phyloP scores from a whole-genome alignment of 2,329 filamentous ascomycete genomes.

The Aspergillus intermedius region DNA sequence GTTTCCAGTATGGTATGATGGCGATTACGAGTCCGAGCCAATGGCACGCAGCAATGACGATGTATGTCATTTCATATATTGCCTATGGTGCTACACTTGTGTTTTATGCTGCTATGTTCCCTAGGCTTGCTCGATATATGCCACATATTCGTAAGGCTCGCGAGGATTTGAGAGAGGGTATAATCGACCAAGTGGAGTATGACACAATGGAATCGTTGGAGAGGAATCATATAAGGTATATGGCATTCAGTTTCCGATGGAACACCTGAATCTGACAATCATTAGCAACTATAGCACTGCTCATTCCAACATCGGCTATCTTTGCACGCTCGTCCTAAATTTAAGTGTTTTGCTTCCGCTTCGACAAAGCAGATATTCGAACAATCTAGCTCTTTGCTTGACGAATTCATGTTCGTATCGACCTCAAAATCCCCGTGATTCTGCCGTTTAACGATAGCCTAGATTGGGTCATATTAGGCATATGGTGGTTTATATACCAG shows the following conservation, averaged over 20 bases:
- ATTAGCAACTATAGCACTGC: conserved; percentile 36
- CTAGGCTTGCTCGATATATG: conserved; percentile 34
- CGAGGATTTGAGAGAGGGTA: conserved; percentile 34
- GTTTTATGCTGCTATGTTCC: conserved; percentile 38
- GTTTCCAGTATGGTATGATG: conserved; percentile 37
- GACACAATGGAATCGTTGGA: conserved; percentile 39
- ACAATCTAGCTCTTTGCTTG: conserved; percentile 36
- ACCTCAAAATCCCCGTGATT: too few relatives aligned
- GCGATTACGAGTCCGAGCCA: conserved; percentile 30
- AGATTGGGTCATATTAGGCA: conserved; percentile 38
- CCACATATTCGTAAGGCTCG: conserved; percentile 37
- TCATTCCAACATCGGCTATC: conserved; percentile 39
- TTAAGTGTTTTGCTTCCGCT: conserved; percentile 36
- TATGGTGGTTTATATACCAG: conserved; percentile 41
- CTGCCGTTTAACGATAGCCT: conserved; percentile 3
- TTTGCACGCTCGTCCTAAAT: conserved; percentile 34
- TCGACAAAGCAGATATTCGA: conserved; percentile 29
- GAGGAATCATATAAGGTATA: conserved; percentile 35
- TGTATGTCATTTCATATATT: conserved; percentile 37
- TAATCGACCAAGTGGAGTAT: conserved; percentile 33
- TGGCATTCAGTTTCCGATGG: background rate
- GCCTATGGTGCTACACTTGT: conserved; percentile 38
- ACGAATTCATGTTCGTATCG: conserved; percentile 35
- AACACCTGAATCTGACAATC: conserved; percentile 2
- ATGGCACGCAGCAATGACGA: conserved; percentile 36